Evolutionary conservation across 176 grass and related monocot species (phyloP), one percentile per base, ranked within the genome.

Genomic region (Elymus sibiricus): DNA sequence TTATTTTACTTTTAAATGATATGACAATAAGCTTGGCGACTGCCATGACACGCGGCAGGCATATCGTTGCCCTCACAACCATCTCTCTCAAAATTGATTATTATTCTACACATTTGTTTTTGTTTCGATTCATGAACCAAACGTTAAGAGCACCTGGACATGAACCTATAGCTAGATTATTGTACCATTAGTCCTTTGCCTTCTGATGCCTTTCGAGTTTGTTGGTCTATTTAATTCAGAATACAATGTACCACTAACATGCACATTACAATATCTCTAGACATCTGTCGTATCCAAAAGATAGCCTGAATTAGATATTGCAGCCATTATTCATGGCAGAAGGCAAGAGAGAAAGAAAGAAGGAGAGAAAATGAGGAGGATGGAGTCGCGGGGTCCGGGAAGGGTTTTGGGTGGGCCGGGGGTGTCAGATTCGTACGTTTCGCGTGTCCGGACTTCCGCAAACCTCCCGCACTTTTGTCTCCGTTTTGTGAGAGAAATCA

Each of bases 11-110:
- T 60, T 4, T 13, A 34, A 10, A 55, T 55, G 2, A 22, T 35
- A 58, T 64, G 42, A 74, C 78, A 82, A 19, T 32, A 31, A 76
- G 42, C 46, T 60, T 49, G 9, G 35, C 69, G 22, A 70, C 64
- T 9, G 83, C 28, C 70, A 76, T 14, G 88, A 85, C 88, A 85
- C 78, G 88, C 56, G 82, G 82, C 82, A 76, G 26, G 34, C 43
- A 43, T 19, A 9, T 56, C 67, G 17, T 56, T 74, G 87, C 64
- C 76, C 58, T 74, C 39, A 9, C 56, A 37, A 42, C 0, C 66
- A 53, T 66, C 53, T 29, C 15, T 65, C 58, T 28, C 55, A 26
- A 64, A 5, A 24, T 27, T 27, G 13, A 70, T 68, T 11, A 28
- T 68, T 82, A 56, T 78, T 70, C 22, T 56, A 8, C 37, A 32